phyloP scores from a whole-genome alignment of 441 rosid species.

The Cnidoscolus chayamansa region DNA sequence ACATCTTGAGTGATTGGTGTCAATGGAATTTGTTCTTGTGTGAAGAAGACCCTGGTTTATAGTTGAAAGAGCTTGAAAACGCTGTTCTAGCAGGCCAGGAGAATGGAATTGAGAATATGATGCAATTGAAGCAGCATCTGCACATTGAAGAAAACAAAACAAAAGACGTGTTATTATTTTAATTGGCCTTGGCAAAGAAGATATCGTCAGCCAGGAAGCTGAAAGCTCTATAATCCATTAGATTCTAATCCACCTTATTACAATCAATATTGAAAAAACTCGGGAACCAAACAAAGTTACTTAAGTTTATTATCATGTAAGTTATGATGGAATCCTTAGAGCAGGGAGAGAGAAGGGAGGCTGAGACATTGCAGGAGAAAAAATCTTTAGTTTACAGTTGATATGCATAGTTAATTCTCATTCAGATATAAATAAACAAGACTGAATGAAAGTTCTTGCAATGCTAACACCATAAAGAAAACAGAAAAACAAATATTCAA shows the following conservation, averaged over 20 bases:
- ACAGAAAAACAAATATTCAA: background rate
- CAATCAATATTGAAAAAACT: background rate
- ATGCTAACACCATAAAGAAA: background rate
- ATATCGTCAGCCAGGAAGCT: constrained; percentile 8
- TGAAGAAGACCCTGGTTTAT: constrained; percentile 34
- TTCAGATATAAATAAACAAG: too few relatives aligned
- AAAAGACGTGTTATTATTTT: background rate
- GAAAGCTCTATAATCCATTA: background rate
- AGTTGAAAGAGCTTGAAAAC: constrained; percentile 48
- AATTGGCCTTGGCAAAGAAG: constrained; percentile 3
- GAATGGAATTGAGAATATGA: constrained; percentile 33
- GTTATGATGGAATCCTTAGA: background rate
- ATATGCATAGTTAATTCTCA: background rate
- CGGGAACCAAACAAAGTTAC: background rate
- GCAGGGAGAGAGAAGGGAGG: background rate
- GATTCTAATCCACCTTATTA: background rate
- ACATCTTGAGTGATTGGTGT: constrained; percentile 29
- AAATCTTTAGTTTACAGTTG: background rate
- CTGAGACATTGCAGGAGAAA: background rate
- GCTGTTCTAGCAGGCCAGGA: constrained; percentile 43
- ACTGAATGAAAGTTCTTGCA: background rate
- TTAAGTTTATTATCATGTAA: background rate
- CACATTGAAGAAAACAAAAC: constrained; percentile 20
- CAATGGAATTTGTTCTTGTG: constrained; percentile 36
- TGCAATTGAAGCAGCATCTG: constrained; percentile 37